Percentiles rank a stretch among this genome's conserved stretches.
Evolutionary conservation across 2,329 filamentous ascomycete species (phyloP).

Genomic region (Pseudovirgaria hyperparasitica): DNA sequence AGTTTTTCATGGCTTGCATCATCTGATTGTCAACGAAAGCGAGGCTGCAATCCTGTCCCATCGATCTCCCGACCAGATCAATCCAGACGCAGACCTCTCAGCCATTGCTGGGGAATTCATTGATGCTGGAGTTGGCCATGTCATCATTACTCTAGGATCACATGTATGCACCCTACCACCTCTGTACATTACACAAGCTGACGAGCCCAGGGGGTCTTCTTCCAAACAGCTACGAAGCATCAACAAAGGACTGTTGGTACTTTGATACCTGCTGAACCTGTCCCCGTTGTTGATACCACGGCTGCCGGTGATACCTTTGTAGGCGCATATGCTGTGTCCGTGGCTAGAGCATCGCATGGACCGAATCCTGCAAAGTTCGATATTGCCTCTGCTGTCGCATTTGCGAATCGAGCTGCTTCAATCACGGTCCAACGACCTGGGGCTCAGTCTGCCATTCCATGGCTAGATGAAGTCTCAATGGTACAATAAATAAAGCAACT

Average conservation of each 20-base stretch:
- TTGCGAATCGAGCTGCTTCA: constrained; percentile 50
- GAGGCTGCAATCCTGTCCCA: constrained; percentile 63
- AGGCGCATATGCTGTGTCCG: constrained; percentile 68
- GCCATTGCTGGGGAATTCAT: constrained; percentile 50
- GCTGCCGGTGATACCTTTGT: constrained; percentile 93
- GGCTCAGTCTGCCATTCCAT: constrained; percentile 55
- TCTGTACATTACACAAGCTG: constrained; percentile 3
- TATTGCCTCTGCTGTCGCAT: constrained; percentile 45
- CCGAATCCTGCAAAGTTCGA: constrained; percentile 29
- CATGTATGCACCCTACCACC: constrained; percentile 37
- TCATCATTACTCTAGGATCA: constrained; percentile 74
- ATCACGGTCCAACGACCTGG: constrained; percentile 53
- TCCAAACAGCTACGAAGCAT: constrained; percentile 32
- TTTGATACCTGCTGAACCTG: constrained; percentile 51
- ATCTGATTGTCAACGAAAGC: constrained; percentile 82
- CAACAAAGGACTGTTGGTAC: constrained; percentile 29
- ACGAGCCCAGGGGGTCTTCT: constrained; percentile 21
- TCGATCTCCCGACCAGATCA: constrained; percentile 16
- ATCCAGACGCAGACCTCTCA: constrained; percentile 21
- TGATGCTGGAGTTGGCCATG: constrained; percentile 54
- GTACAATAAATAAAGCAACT: constrained; percentile 5
- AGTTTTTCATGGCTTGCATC: constrained; percentile 55
- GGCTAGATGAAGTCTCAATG: constrained; percentile 40
- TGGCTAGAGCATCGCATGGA: constrained; percentile 39
- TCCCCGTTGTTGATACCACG: constrained; percentile 80